Evolutionary conservation across 805 yeast species (phyloP).

Genomic region (Lipomyces japonicus): DNA sequence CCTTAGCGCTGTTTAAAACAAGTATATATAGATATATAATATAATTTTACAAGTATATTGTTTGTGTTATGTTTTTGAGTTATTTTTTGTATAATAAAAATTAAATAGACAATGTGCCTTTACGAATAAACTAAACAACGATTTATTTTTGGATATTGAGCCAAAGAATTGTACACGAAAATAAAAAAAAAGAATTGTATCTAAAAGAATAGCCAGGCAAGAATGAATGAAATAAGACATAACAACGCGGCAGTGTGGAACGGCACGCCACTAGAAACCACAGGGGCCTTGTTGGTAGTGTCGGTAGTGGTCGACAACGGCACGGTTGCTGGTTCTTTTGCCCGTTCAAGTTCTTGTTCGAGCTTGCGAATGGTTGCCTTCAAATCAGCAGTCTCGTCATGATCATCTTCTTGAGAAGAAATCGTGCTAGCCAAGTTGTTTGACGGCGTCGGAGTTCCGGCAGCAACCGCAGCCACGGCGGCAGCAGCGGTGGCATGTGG

Average conservation of each 20-base stretch:
- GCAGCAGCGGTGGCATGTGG: slow-evolving; percentile 9
- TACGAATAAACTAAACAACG: too few relatives aligned
- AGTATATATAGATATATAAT: not conserved
- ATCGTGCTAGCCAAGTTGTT: slow-evolving; percentile 17
- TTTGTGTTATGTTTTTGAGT: too few relatives aligned
- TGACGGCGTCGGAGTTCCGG: slow-evolving; percentile 28
- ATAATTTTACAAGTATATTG: too few relatives aligned
- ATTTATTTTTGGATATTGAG: too few relatives aligned
- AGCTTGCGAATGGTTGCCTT: slow-evolving; percentile 18
- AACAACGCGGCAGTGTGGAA: slow-evolving; percentile 52
- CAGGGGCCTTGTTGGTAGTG: slow-evolving; percentile 16
- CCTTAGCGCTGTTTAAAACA: slow-evolving; percentile 55
- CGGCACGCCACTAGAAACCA: slow-evolving; percentile 46
- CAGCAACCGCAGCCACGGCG: slow-evolving; percentile 31
- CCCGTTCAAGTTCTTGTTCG: slow-evolving; percentile 17
- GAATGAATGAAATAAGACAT: slow-evolving; percentile 52
- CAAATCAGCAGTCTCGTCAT: slow-evolving; percentile 12
- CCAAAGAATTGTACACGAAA: too few relatives aligned
- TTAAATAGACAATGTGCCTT: too few relatives aligned
- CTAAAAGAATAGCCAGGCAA: slow-evolving; percentile 71
- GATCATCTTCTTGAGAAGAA: slow-evolving; percentile 27
- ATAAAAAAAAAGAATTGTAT: too few relatives aligned
- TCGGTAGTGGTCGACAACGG: slow-evolving; percentile 14
- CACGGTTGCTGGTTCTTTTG: slow-evolving; percentile 9
- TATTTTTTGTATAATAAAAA: too few relatives aligned